A percentile compares a stretch with the other conserved stretches of the same genome.
Conservation (phyloP, 768 basidiomycete species). For the Mrakia gelida region DNA sequence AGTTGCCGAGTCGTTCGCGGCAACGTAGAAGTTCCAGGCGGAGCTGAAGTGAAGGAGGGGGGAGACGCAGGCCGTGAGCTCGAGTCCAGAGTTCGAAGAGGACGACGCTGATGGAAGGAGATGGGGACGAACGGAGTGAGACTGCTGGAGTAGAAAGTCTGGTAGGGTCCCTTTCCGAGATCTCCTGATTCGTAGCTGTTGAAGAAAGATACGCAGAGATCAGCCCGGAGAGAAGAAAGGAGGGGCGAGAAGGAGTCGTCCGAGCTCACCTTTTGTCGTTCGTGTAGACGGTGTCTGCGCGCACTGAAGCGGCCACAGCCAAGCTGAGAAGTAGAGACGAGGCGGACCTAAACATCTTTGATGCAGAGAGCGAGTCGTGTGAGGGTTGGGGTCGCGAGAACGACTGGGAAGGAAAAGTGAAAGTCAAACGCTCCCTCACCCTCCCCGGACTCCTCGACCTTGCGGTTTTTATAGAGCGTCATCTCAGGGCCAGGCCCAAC, state of each 20-base stretch:
- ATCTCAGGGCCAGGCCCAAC: too few species aligned
- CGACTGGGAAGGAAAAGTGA: constrained; percentile 34
- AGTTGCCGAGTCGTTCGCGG: background rate
- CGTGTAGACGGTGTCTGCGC: background rate
- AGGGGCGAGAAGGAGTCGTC: background rate
- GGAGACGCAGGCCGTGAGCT: background rate
- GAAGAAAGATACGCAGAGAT: background rate
- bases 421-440: too few species aligned
- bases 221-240: background rate
- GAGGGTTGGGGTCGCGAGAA: constrained; percentile 69
- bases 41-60: background rate
- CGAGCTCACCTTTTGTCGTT: background rate
- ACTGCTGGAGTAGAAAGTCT: constrained; percentile 12
- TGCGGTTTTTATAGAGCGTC: too few species aligned
- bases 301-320: background rate
- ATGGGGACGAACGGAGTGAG: background rate
- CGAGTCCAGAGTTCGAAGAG: background rate
- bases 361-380: constrained; percentile 96
- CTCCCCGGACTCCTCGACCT: too few species aligned
- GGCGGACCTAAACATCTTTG: constrained; percentile 46
- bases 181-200: background rate
- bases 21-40: constrained; percentile 1
- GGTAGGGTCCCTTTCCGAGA: constrained; percentile 3
- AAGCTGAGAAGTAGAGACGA: constrained; percentile 62
- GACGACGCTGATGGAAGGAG: background rate